Conservation (phyloP, 1,284 basidiomycete genomes). For the Phellopilus nigrolimitatus region DNA sequence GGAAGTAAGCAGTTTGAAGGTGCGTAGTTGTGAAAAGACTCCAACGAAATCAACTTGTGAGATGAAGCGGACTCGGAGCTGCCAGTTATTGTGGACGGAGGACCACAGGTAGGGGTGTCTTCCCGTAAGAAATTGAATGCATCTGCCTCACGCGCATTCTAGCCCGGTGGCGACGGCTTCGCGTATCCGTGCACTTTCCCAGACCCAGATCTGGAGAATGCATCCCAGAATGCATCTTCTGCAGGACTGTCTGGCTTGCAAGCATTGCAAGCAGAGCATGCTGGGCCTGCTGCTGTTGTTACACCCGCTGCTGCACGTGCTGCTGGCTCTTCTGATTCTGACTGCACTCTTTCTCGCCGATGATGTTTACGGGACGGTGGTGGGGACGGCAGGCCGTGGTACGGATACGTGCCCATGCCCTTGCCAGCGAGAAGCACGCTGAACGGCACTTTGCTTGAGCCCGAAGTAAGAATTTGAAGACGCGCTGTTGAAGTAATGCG, state of each 20-base stretch:
- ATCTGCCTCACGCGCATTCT: constrained; percentile 57
- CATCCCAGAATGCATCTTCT: constrained; percentile 45
- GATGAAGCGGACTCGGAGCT: constrained; percentile 64
- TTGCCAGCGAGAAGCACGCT: constrained; percentile 51
- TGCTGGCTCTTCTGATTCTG: too few relatives aligned
- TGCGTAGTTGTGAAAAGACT: constrained; percentile 58
- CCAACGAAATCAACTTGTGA: constrained; percentile 62
- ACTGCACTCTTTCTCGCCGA: too few relatives aligned
- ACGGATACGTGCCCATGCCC: constrained; percentile 30
- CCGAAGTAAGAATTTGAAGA: constrained; percentile 15
- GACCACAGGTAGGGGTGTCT: constrained; percentile 60
- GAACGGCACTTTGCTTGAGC: constrained; percentile 24
- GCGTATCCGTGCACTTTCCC: constrained; percentile 68
- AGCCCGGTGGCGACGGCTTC: constrained; percentile 62
- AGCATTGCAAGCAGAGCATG: constrained; percentile 40
- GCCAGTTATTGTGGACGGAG: constrained; percentile 71
- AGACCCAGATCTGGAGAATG: constrained; percentile 64
- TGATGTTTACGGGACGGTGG: too few relatives aligned
- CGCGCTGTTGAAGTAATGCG: constrained; percentile 49
- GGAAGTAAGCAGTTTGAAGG: constrained; percentile 49
- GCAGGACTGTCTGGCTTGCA: constrained; percentile 53
- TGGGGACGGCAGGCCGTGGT: too few relatives aligned
- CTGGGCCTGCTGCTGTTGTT: constrained; percentile 17
- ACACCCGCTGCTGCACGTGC: too few relatives aligned
- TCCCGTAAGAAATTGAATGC: constrained; percentile 58